These are phyloP conservation scores for Saccharomyces cerevisiae DNA, from an alignment of 805 yeast genomes.

Conservation along the genomic window DNA sequence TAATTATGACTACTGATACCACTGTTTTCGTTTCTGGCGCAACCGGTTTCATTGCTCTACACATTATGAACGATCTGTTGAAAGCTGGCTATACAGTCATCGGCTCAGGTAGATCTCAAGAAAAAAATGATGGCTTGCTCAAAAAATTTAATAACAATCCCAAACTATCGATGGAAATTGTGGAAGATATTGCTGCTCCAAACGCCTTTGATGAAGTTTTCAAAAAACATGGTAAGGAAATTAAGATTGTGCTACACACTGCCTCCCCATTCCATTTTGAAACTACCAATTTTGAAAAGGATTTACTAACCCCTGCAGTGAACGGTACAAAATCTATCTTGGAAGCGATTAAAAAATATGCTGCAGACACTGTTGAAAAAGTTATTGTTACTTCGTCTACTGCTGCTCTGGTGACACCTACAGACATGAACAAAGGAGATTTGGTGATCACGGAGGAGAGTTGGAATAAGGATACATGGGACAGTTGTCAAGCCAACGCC, in stretches of 20 bases:
- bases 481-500: slow-evolving; percentile 8
- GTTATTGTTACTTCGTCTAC: slow-evolving; percentile 51
- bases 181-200: slow-evolving; percentile 26
- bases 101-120: slow-evolving; percentile 42
- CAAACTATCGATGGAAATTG: slow-evolving; percentile 27
- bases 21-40: slow-evolving; percentile 44
- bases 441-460: slow-evolving; percentile 28
- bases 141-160: slow-evolving; percentile 22
- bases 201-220: slow-evolving; percentile 42
- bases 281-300: slow-evolving; percentile 36
- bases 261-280: slow-evolving; percentile 41
- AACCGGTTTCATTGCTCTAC: slow-evolving; percentile 45
- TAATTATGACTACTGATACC: neutral
- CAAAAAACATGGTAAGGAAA: slow-evolving; percentile 31
- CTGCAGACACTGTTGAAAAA: slow-evolving; percentile 36
- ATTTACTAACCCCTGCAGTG: slow-evolving; percentile 49
- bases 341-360: slow-evolving; percentile 35
- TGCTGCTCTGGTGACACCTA: slow-evolving; percentile 38
- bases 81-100: slow-evolving; percentile 36
- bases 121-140: slow-evolving; percentile 35
- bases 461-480: slow-evolving; percentile 32
- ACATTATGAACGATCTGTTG: slow-evolving; percentile 35
- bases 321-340: slow-evolving; percentile 46
- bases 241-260: slow-evolving; percentile 40
- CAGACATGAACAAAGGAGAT: slow-evolving; percentile 8